These are phyloP conservation scores for Tylopilus sp. DNA, from an alignment of 768 basidiomycete genomes.

Conservation along the genomic window DNA sequence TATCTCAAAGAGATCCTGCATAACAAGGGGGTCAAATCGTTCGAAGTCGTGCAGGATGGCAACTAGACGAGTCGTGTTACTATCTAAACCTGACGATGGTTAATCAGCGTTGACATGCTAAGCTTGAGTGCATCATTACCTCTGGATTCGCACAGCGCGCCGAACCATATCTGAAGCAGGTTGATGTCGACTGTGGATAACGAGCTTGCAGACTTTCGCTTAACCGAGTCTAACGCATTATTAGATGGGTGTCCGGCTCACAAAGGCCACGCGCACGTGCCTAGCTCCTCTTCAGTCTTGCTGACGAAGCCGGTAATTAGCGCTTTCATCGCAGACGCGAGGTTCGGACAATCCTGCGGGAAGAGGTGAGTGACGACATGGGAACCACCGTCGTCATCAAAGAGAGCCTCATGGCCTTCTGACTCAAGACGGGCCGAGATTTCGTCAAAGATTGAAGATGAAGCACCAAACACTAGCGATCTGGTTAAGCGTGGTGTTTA, in stretches of 20 bases:
- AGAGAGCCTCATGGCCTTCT: slow-evolving; percentile 21
- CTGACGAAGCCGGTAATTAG: slow-evolving; percentile 54
- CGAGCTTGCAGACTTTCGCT: slow-evolving; percentile 47
- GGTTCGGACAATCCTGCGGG: slow-evolving; percentile 53
- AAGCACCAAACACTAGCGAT: slow-evolving; percentile 41
- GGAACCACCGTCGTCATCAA: slow-evolving; percentile 14
- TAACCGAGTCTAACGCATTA: slow-evolving; percentile 32
- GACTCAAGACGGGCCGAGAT: slow-evolving; percentile 37
- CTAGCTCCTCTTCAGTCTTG: slow-evolving; percentile 30
- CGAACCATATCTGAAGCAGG: slow-evolving; percentile 59
- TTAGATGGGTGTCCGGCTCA: neutral
- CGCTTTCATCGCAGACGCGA: slow-evolving; percentile 50
- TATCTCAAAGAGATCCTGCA: slow-evolving; percentile 70
- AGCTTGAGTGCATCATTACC: slow-evolving; percentile 31
- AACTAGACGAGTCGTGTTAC: slow-evolving; percentile 40
- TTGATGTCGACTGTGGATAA: slow-evolving; percentile 62
- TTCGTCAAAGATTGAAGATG: slow-evolving; percentile 45
- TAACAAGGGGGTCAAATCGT: slow-evolving; percentile 55
- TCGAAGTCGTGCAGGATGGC: slow-evolving; percentile 74
- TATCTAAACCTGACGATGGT: slow-evolving; percentile 9
- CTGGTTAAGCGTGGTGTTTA: slow-evolving; percentile 1
- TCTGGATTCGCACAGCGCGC: slow-evolving; percentile 35
- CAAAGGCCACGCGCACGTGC: slow-evolving; percentile 21
- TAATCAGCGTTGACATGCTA: neutral
- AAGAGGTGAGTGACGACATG: slow-evolving; percentile 48